Percentiles rank a stretch among this genome's conserved stretches.
phyloP scores from a whole-genome alignment of 2,329 filamentous ascomycete genomes.

The Fonsecaea monophora region DNA sequence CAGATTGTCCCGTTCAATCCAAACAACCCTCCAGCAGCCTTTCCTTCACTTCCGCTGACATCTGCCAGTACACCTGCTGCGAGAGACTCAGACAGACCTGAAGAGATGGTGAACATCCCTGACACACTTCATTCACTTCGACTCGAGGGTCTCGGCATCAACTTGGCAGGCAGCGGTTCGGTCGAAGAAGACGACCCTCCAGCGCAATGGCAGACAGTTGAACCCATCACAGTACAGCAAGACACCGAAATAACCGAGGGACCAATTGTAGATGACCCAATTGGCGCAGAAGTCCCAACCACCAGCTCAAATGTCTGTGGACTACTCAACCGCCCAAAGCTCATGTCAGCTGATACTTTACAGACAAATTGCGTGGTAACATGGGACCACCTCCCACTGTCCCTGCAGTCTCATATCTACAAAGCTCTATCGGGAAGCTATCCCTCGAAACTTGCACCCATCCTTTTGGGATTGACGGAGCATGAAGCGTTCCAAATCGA shows the following conservation, averaged over 20 bases:
- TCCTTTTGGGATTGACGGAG: slow-evolving; percentile 27
- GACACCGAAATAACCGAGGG: not conserved
- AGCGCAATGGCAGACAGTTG: not conserved
- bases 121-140: not conserved
- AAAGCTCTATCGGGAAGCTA: not conserved
- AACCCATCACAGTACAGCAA: not conserved
- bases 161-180: not conserved
- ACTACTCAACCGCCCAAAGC: not conserved
- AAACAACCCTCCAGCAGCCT: slow-evolving; percentile 49
- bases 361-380: slow-evolving; percentile 6
- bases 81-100: not conserved
- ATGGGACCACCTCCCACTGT: slow-evolving; percentile 29
- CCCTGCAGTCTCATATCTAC: slow-evolving; percentile 34
- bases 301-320: not conserved
- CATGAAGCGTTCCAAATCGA: slow-evolving; percentile 22
- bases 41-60: slow-evolving; percentile 47
- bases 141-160: not conserved
- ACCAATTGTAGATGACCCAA: not conserved
- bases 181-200: not conserved
- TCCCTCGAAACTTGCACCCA: not conserved
- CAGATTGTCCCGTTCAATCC: slow-evolving; percentile 45
- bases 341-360: slow-evolving; percentile 1
- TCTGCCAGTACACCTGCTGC: not conserved
- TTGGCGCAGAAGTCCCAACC: not conserved
- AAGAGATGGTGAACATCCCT: not conserved